Base-by-base conservation (phyloP, 495 filamentous ascomycete genomes). In the Talaromyces thailandensis region DNA sequence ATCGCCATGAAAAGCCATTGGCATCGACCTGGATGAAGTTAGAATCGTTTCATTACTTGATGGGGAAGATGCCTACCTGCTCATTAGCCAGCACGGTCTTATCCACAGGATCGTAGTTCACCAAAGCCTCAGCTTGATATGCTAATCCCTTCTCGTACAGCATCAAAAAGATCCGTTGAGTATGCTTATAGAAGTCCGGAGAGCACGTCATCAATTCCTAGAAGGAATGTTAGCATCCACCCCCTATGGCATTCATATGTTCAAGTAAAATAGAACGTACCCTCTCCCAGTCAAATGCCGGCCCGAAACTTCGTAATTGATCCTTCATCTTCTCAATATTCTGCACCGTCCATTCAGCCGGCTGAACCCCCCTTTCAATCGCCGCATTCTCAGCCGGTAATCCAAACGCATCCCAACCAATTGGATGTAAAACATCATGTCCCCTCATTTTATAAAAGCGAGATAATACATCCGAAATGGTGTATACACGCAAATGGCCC, bases 381-480 rank as follows among this genome's bases (percentile, higher is more conserved):
- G 92, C 92, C 18, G 92, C 92, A 75, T 96, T 96, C 75, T 96
- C 92, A 37, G 92, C 92, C 8, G 92, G 92, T 48, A 96, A 76
- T 3, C 92, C 92, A 70, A 96, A 95, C 21, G 90, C 91, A 79
- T 96, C 92, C 92, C 92, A 96, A 3, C 91, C 92, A 85, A 96
- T 95, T 28, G 92, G 92, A 58, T 94, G 83, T 24, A 95, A 70
- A 31, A 96, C 91, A 58, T 89, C 75, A 69, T 85, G 78, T 3
- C 92, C 92, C 59, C 85, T 84, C 79, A 96, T 88, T 8, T 81
- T 83, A 65, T 87, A 85, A 66, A 88, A 95, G 14, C 92, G 81
- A 16, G 91, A 84, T 31, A 96, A 73, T 3, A 92, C 88, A 75
- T 96, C 92, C 40, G 91, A 89, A 63, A 96, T 93, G 18, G 92